Base-by-base conservation (phyloP, 2,329 filamentous ascomycete genomes). In the Colletotrichum tabaci region DNA sequence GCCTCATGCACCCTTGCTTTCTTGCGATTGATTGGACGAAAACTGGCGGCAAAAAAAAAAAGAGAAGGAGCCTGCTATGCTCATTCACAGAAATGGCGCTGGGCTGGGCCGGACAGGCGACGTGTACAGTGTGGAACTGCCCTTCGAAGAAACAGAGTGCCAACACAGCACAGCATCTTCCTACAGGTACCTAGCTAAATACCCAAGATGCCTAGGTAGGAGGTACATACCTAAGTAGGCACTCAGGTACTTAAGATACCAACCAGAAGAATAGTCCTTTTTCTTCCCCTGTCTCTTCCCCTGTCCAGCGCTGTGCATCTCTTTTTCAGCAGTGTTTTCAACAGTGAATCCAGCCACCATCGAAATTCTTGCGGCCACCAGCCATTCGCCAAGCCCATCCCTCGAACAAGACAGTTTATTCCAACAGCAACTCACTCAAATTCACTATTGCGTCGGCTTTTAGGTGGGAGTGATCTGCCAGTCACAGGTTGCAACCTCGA, bases 1-100 rank as follows among this genome's bases (percentile, higher is more conserved):
- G 70, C 61, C 61, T 58, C 44, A 61, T 38, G 35, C 23, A 30
- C 21, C 47, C 30, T 26, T 46, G 9, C 30, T 16, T 16, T 7
- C 3, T 35, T 8, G 18, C 21, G 4, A 21, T 12, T 66, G 55
- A 72, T 71, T 66, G 70, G 70, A n/a, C 47, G 9, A 61, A 56
- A 40, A 26, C 21, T 70, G 66, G 69, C 69, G 69, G 66, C 47
- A 72, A 72, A 26, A 23, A 50, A 49, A 67, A 26, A 47, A 72
- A 72, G n/a, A 30, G 56, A 49, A 71, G 42, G 61, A 67, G 35
- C 30, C 47, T 63, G 23, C 35, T 53, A 30, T 46, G 58, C 57
- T 40, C 56, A 62, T 21, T 50, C 56, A 66, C 46, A 52, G 38
- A 52, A 50, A 26, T 38, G 18, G 10, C 38, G 10, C 38, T 38